Conservation (phyloP, 2,329 filamentous ascomycete species). For the Paraphaeosphaeria sporulosa region DNA sequence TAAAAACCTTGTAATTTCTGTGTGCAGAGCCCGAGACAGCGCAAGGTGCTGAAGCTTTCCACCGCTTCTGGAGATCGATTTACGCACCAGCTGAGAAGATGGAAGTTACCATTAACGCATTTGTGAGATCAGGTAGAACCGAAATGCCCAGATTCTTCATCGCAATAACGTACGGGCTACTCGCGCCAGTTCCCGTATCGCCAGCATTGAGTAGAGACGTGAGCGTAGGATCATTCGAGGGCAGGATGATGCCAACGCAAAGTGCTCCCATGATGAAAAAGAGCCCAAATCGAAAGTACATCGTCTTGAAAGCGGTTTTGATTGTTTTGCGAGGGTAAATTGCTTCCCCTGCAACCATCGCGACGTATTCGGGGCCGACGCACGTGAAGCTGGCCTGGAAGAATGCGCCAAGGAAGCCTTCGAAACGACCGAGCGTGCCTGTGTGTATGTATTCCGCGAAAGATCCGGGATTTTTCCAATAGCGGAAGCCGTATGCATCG, state of each 20-base stretch:
- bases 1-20: background rate
- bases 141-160: conserved; percentile 61
- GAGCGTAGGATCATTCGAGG: conserved; percentile 74
- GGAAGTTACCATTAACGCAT: conserved; percentile 58
- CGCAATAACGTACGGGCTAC: conserved; percentile 67
- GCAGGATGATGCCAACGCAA: conserved; percentile 58
- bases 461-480: conserved; percentile 45
- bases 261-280: conserved; percentile 57
- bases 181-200: conserved; percentile 54
- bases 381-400: conserved; percentile 53
- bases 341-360: conserved; percentile 70
- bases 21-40: background rate
- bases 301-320: conserved; percentile 62
- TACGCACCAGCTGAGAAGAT: conserved; percentile 56
- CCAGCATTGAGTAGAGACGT: conserved; percentile 54
- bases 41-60: background rate
- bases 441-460: conserved; percentile 42
- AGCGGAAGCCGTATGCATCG: conserved; percentile 46
- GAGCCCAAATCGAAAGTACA: conserved; percentile 53
- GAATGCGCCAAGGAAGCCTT: conserved; percentile 65
- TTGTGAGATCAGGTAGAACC: conserved; percentile 62
- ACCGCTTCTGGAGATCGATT: background rate
- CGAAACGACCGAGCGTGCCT: conserved; percentile 65
- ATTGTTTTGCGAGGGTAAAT: conserved; percentile 70
- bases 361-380: conserved; percentile 60